Conservation (phyloP, 129 eudicot genomes). For the Escallonia rubra region DNA sequence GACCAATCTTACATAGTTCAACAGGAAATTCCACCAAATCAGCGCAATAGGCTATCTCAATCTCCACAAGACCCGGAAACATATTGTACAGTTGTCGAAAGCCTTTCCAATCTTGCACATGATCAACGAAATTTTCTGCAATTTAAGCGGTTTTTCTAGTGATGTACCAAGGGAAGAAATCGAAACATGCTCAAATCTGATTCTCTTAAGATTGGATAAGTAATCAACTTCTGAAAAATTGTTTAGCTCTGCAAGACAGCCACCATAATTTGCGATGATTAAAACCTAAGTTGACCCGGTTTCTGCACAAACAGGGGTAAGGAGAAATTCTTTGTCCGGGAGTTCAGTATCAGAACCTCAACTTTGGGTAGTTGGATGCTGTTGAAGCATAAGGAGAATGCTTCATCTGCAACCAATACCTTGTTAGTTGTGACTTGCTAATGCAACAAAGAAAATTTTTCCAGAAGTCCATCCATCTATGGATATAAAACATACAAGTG, state of each 20-base stretch:
- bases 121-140: constrained; percentile 35
- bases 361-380: constrained; percentile 27
- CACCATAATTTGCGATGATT: constrained; percentile 41
- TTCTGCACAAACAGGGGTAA: constrained; percentile 31
- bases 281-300: constrained; percentile 33
- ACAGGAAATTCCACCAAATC: constrained; percentile 14
- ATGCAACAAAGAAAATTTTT: neutral
- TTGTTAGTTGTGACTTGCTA: neutral
- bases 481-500: no score
- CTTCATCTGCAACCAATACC: constrained; percentile 31
- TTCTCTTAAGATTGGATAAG: constrained; percentile 27
- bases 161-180: constrained; percentile 19
- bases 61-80: constrained; percentile 22
- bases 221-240: constrained; percentile 16
- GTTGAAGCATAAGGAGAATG: constrained; percentile 33
- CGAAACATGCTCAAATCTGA: constrained; percentile 34
- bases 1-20: neutral
- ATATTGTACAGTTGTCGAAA: constrained; percentile 13
- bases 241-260: constrained; percentile 17
- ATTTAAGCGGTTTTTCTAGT: constrained; percentile 17
- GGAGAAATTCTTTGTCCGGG: constrained; percentile 23
- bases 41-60: constrained; percentile 12
- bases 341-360: constrained; percentile 43
- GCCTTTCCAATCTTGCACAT: constrained; percentile 35
- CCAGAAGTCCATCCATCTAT: no score